phyloP scores from a whole-genome alignment of 352 stramenopile genomes.

The Globisporangium camurandrum region DNA sequence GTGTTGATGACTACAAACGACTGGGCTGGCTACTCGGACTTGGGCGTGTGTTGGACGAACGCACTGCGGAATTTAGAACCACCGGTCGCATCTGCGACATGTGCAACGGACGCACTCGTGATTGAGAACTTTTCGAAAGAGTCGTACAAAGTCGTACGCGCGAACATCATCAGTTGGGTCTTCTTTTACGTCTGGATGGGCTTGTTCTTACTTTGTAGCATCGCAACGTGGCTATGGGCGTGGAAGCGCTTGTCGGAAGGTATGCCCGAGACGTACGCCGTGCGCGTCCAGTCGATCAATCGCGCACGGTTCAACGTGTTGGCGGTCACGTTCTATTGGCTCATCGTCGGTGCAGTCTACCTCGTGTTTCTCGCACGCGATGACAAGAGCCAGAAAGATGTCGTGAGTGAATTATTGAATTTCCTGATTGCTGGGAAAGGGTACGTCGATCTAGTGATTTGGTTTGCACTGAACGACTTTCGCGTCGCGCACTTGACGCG shows the following conservation, averaged over 20 bases:
- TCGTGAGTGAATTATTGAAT: conserved; percentile 71
- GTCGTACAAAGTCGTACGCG: conserved; percentile 68
- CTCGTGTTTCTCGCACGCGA: conserved; percentile 59
- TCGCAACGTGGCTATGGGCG: conserved; percentile 79
- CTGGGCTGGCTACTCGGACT: conserved; percentile 80
- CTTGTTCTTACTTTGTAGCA: conserved; percentile 72
- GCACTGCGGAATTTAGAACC: conserved; percentile 62
- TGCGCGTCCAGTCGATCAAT: conserved; percentile 83
- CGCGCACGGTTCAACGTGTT: conserved; percentile 84
- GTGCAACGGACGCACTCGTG: conserved; percentile 23
- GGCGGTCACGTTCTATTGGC: conserved; percentile 85
- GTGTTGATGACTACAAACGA: conserved; percentile 67
- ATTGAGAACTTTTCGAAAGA: conserved; percentile 57
- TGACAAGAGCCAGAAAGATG: conserved; percentile 43
- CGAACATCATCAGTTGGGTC: conserved; percentile 81
- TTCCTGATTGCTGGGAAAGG: conserved; percentile 84
- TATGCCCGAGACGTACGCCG: conserved; percentile 83
- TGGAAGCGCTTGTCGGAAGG: conserved; percentile 83
- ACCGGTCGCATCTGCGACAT: conserved; percentile 23
- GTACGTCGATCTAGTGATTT: conserved; percentile 86
- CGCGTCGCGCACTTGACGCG: conserved; percentile 68
- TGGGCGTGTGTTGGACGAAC: conserved; percentile 85
- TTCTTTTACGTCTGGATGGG: conserved; percentile 88
- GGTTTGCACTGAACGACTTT: conserved; percentile 85
- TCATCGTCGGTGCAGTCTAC: conserved; percentile 74